Conservation (phyloP, 2,329 filamentous ascomycete genomes). For the Septoria linicola region DNA sequence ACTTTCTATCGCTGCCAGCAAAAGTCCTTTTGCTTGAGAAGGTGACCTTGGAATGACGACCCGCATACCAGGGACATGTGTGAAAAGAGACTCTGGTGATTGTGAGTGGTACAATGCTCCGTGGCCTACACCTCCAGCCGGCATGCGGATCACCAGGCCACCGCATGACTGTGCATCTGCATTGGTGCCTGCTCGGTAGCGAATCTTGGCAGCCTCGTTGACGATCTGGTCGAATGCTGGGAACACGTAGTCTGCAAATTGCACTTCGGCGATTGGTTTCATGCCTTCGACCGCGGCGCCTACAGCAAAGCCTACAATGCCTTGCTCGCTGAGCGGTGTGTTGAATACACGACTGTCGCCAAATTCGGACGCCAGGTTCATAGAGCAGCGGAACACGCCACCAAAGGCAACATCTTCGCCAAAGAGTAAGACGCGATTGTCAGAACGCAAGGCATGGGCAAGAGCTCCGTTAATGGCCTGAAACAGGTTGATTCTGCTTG, state of each 20-base stretch:
- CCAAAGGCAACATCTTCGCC: slow-evolving; percentile 97
- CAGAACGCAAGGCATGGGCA: slow-evolving; percentile 73
- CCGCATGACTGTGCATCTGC: slow-evolving; percentile 53
- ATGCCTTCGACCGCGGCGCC: slow-evolving; percentile 87
- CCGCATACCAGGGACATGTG: slow-evolving; percentile 79
- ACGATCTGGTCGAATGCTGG: slow-evolving; percentile 93
- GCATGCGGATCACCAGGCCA: slow-evolving; percentile 85
- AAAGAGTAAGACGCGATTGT: slow-evolving; percentile 86
- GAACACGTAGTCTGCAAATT: slow-evolving; percentile 93
- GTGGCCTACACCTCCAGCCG: slow-evolving; percentile 84
- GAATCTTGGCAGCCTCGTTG: slow-evolving; percentile 86
- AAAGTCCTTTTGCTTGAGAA: slow-evolving; percentile 80
- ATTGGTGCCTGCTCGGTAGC: slow-evolving; percentile 67
- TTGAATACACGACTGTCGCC: slow-evolving; percentile 92
- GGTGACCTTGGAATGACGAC: slow-evolving; percentile 86
- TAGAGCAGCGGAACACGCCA: slow-evolving; percentile 83
- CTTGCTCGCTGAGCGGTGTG: slow-evolving; percentile 90
- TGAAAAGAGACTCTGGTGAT: slow-evolving; percentile 83
- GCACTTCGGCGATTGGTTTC: slow-evolving; percentile 89
- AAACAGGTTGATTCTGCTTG: slow-evolving; percentile 88
- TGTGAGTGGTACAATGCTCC: slow-evolving; percentile 87
- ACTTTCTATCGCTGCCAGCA: slow-evolving; percentile 71
- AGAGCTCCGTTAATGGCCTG: slow-evolving; percentile 91
- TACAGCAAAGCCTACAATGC: slow-evolving; percentile 90
- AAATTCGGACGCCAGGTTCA: slow-evolving; percentile 84